Base-by-base conservation (phyloP, 164 flowering plant species). In the Tetrastigma voinierianum region DNA sequence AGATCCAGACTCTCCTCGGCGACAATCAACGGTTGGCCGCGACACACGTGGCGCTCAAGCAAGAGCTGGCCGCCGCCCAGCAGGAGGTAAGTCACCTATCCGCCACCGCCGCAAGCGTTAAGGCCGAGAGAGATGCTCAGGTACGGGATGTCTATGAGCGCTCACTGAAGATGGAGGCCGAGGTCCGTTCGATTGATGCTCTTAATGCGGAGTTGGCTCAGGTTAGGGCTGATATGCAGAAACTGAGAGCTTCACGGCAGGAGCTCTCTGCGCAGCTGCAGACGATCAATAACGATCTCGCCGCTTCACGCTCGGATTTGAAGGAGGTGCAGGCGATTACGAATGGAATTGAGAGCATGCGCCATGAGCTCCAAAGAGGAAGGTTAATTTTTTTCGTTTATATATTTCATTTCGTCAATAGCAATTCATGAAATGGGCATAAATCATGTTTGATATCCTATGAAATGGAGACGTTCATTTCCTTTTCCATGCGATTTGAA, bases 21-120 rank as follows among this genome's bases (percentile, higher is more conserved):
- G 96, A 91, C 73, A 88, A 88, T 59, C 96, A 88, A 57, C 82
- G 86, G 15, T 80, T 93, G 0, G 90, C 87, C 4, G 85, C 89
- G 51, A 67, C 83, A 16, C 90, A 91, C 80, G 79, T 84, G 46
- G 88, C 85, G 9, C 88, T 93, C 66, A 87, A 84, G 61, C 91
- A 91, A 46, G 97, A 93, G 43, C 84, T 89, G 44, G 44, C 79
- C 68, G 72, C 57, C 21, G 76, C 92, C 0, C 70, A 83, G n/a
- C 81, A 77, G 18, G 91, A 93, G 61, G 78, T 90, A 76, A 86
- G 79, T 21, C 85, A 62, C 67, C 20, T 86, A 49, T 79, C 90
- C 20, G 67, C 78, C 7, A 71, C 79, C 18, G 87, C 90, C 12
- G 70, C 69, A 23, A 53, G 72, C 9, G 75, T 83, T n/a, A 88